These are phyloP conservation scores for Vaccinium corymbosum DNA, from an alignment of 148 eudicot species.

Conservation along the genomic window DNA sequence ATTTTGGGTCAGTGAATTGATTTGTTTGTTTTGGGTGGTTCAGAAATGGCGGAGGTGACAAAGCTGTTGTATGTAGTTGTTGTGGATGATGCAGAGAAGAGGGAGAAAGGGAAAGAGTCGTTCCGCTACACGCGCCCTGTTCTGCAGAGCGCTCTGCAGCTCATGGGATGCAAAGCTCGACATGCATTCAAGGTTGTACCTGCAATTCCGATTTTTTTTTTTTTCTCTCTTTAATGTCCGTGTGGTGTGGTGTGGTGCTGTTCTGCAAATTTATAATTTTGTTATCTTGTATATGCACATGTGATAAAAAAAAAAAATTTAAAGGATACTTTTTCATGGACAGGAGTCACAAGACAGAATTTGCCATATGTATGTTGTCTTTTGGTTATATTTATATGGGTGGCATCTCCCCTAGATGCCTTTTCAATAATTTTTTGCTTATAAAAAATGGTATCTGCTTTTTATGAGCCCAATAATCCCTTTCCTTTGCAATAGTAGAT, in stretches of 20 bases:
- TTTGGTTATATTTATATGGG: not conserved
- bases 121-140: slow-evolving; percentile 87
- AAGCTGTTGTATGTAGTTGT: slow-evolving; percentile 81
- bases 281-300: no score
- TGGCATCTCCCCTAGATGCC: no score
- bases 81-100: slow-evolving; percentile 51
- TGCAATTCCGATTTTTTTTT: not conserved
- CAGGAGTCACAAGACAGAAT: not conserved
- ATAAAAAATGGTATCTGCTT: not conserved
- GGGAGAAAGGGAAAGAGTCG: slow-evolving; percentile 43
- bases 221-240: not conserved
- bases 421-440: no score
- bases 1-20: not conserved
- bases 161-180: slow-evolving; percentile 98
- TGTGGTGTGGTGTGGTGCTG: not conserved
- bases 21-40: slow-evolving; percentile 12
- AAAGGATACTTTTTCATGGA: no score
- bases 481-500: not conserved
- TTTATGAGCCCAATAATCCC: not conserved
- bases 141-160: slow-evolving; percentile 85
- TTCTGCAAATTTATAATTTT: not conserved
- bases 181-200: slow-evolving; percentile 81
- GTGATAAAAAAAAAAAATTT: no score
- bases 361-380: not conserved
- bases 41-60: slow-evolving; percentile 56